Base-by-base conservation (phyloP, 2,329 filamentous ascomycete genomes). In the Coniosporium tulheliwenetii region DNA sequence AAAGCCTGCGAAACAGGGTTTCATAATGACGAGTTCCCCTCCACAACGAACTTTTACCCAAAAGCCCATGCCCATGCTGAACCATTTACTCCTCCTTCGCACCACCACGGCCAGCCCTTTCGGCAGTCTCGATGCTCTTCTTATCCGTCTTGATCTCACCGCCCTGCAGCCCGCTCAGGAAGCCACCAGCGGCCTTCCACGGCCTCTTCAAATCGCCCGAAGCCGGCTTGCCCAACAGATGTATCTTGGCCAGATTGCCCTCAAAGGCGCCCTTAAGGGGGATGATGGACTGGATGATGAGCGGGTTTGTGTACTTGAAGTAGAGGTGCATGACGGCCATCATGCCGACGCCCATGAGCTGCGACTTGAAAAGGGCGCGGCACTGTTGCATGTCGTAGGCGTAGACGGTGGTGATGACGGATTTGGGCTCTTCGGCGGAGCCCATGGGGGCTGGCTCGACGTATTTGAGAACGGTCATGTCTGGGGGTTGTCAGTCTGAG, bases 301-400 rank as follows among this genome's bases (percentile, higher is more conserved):
- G 83, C 35, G 91, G 91, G 78, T 96, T 98, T 69, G 87, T 96
- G 80, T 96, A 98, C 65, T 95, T 87, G 74, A 98, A 83, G 79
- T 96, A 98, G 46, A 98, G 51, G 70, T 98, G 91, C 89, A 98
- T 96, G 58, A 95, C 84, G 46, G 66, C 78, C 89, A 98, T 96
- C 87, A 98, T 98, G 62, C 75, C 87, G 44, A 98, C 72, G 45
- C 91, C 91, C 84, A 94, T 96, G 55, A 93, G 67, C 69, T 96
- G 89, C 48, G 80, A 75, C 64, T 91, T 91, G 74, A 89, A 85
- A 50, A 85, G 73, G 48, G 75, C 70, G 66, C 82, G 82, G 59
- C 96, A 74, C 70, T 96, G 89, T 53, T 74, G 68, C 55, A 78
- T 71, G 64, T 98, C 91, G 73, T 98, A 98, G 57, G 87, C 86